Conservation (phyloP, 2,329 filamentous ascomycete species). For the Venturiaceae sp. region DNA sequence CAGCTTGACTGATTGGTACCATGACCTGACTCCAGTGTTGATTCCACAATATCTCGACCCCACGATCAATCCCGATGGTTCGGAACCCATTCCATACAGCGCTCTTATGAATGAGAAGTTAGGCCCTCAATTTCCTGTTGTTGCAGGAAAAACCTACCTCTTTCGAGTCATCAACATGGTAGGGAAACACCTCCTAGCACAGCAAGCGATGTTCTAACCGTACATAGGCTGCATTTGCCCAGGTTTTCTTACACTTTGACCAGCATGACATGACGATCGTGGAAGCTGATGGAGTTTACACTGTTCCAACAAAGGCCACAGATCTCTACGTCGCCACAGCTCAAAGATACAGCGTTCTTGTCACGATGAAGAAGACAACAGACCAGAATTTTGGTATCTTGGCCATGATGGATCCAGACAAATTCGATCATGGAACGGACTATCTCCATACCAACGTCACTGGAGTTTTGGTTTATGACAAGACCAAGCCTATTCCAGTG, state of each 20-base stretch:
- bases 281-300: constrained; percentile 60
- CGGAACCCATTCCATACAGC: too few species aligned
- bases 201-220: too few species aligned
- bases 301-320: too few species aligned
- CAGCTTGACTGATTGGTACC: constrained; percentile 68
- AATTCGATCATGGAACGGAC: too few species aligned
- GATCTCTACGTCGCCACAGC: constrained; percentile 26
- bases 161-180: too few species aligned
- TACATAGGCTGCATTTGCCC: too few species aligned
- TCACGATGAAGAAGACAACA: not conserved
- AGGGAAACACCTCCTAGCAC: too few species aligned
- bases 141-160: constrained; percentile 50
- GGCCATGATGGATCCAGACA: not conserved
- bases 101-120: constrained; percentile 60
- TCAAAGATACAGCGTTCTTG: not conserved
- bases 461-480: not conserved
- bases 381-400: not conserved
- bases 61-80: too few species aligned
- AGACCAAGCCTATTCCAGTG: not conserved
- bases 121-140: constrained; percentile 30
- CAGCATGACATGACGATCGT: constrained; percentile 54
- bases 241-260: too few species aligned
- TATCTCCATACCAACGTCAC: not conserved
- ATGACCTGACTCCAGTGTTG: constrained; percentile 40
- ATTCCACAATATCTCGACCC: constrained; percentile 44